phyloP scores from a whole-genome alignment of 176 grass and related monocot genomes.

The Musa troglodytarum region DNA sequence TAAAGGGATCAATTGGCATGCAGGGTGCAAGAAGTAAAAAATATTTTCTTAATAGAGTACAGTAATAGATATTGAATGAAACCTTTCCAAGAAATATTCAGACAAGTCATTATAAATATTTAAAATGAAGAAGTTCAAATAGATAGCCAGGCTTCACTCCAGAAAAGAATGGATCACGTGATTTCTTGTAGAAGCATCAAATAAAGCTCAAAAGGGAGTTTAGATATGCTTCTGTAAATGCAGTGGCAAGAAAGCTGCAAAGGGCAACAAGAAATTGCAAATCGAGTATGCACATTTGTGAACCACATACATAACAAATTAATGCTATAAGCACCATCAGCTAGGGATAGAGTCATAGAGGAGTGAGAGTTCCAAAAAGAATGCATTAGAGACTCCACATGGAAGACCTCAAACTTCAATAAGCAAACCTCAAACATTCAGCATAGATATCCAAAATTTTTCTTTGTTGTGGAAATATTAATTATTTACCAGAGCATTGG shows the following conservation, averaged over 20 bases:
- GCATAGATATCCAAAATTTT: background rate
- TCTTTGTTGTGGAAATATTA: background rate
- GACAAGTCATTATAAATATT: background rate
- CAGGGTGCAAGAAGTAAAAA: too few relatives aligned
- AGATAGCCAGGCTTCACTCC: background rate
- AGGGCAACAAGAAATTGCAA: background rate
- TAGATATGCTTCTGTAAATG: background rate
- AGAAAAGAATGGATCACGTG: background rate
- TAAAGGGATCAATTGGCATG: too few relatives aligned
- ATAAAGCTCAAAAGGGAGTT: background rate
- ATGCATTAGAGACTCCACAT: background rate
- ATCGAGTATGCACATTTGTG: background rate
- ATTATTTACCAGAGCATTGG: slow-evolving; percentile 81
- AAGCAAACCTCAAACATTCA: background rate
- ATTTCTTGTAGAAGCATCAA: background rate
- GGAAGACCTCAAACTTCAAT: background rate
- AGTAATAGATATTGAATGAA: background rate
- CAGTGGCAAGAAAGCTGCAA: background rate
- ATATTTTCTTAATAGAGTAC: too few relatives aligned
- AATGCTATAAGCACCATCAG: background rate
- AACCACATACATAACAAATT: background rate
- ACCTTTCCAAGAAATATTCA: background rate
- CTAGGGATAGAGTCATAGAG: background rate
- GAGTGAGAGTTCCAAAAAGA: background rate
- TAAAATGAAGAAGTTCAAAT: background rate